Evolutionary conservation across 495 filamentous ascomycete genomes (phyloP), one percentile per base, ranked within the genome.

Genomic region (Tuber magnatum): DNA sequence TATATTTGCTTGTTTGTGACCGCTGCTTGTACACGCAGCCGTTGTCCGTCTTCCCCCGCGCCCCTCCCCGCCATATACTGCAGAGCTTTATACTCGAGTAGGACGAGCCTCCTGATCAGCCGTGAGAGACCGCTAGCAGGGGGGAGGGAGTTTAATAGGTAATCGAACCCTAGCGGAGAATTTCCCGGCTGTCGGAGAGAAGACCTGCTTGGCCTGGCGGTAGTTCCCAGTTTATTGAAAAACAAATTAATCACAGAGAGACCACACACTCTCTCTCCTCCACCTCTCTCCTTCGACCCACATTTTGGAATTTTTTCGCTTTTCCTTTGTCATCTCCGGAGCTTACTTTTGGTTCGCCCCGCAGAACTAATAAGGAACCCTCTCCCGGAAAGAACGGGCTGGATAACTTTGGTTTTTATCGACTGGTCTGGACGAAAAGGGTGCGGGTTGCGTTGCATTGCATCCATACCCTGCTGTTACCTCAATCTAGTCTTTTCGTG

Each of bases 151-250:
- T 72, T 69, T 79, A 79, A 73, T 68, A 79, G 73, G 77, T 76
- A 69, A 77, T 42, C 69, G 72, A 20, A 79, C 76, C 77, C 77
- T 73, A 79, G 76, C 77, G 77, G 77, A 79, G 77, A 79, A 79
- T 79, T 78, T 79, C 77, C 77, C 76, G 77, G 75, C 35, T 79
- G 72, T 75, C 77, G 76, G 77, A 73, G 76, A 72, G 75, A 70
- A 79, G 65, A 69, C 44, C 46, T 41, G 72, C 70, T 46, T 72
- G 61, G 72, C 71, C 77, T 70, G 65, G 74, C 76, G 69, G 32
- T 35, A 65, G 56, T 35, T 65, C 56, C 56, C 12, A 20, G 56
- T 65, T 35, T 79, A 73, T 74, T 48, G 76, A 69, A 77, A 73
- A 69, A 35, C 72, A 73, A 79, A 79, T 73, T 75, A 43, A 65